Percentiles rank a stretch among this genome's conserved stretches.
Evolutionary conservation across 768 basidiomycete species (phyloP).

Genomic region (Phanerochaete sordida): DNA sequence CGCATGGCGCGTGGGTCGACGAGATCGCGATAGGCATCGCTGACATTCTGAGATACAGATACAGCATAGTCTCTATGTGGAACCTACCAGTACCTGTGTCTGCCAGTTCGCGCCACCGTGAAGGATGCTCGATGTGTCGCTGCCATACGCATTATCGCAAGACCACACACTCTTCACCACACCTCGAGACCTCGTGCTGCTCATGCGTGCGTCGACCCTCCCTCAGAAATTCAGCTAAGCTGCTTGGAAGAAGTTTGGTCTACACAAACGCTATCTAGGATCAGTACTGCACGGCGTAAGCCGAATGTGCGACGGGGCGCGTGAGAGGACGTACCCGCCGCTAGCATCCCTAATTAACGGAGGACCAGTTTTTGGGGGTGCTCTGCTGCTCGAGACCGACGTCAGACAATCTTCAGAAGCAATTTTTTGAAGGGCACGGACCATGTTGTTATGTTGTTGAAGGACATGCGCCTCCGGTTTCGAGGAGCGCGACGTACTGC

Average conservation of each 20-base stretch:
- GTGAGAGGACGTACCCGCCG: constrained; percentile 47
- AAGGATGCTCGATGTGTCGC: background rate
- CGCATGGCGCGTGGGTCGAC: constrained; percentile 50
- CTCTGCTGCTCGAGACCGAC: constrained; percentile 37
- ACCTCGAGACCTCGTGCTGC: constrained; percentile 74
- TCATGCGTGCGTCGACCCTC: constrained; percentile 71
- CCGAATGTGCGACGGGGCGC: background rate
- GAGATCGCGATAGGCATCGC: constrained; percentile 40
- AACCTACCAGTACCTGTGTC: constrained; percentile 70
- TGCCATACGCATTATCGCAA: constrained; percentile 41
- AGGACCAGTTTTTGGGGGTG: constrained; percentile 62
- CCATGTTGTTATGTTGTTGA: constrained; percentile 56
- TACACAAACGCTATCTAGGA: constrained; percentile 77
- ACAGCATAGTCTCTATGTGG: constrained; percentile 69
- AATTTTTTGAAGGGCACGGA: constrained; percentile 30
- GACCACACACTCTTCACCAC: constrained; percentile 77
- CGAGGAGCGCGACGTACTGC: constrained; percentile 68
- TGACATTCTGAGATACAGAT: constrained; percentile 50
- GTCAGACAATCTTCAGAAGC: constrained; percentile 12
- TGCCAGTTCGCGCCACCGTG: background rate
- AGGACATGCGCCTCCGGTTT: constrained; percentile 52
- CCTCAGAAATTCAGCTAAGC: constrained; percentile 53
- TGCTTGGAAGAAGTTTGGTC: constrained; percentile 56
- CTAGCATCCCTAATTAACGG: constrained; percentile 73
- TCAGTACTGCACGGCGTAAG: constrained; percentile 45